phyloP scores from a whole-genome alignment of 371 early-diverging fungal species.

The Mortierella polycephala region DNA sequence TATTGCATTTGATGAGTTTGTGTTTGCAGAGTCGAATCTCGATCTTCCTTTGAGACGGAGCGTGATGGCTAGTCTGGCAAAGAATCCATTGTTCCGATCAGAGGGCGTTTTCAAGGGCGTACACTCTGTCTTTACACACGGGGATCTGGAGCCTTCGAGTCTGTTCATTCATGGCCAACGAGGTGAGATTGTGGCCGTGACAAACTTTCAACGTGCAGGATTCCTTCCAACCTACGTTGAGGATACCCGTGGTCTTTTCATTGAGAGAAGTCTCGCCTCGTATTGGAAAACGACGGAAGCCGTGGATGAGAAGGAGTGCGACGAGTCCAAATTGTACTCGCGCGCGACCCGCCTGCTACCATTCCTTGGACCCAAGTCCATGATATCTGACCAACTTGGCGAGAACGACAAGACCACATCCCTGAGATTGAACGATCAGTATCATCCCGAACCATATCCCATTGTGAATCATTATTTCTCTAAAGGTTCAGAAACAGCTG shows the following conservation, averaged over 20 bases:
- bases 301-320: not conserved
- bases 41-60: not conserved
- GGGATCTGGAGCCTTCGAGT: slow-evolving; percentile 11
- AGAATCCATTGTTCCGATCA: not conserved
- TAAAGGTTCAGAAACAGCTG: not conserved
- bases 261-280: slow-evolving; percentile 2
- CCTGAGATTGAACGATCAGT: no score
- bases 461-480: slow-evolving; percentile 12
- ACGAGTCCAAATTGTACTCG: not conserved
- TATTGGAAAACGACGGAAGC: slow-evolving; percentile 18
- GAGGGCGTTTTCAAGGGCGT: slow-evolving; percentile 5
- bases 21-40: slow-evolving; percentile 9
- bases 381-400: no score
- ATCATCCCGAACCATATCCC: slow-evolving; percentile 15
- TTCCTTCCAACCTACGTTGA: slow-evolving; percentile 35
- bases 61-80: not conserved
- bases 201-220: slow-evolving; percentile 31
- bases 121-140: slow-evolving; percentile 24
- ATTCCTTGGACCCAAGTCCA: no score
- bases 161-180: slow-evolving; percentile 8
- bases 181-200: slow-evolving; percentile 11
- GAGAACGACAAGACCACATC: no score
- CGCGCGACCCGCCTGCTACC: not conserved
- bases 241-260: slow-evolving; percentile 9
- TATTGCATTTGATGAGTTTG: slow-evolving; percentile 10